Evolutionary conservation across 2,329 filamentous ascomycete species (phyloP).

Genomic region (Trematosphaeria pertusa): DNA sequence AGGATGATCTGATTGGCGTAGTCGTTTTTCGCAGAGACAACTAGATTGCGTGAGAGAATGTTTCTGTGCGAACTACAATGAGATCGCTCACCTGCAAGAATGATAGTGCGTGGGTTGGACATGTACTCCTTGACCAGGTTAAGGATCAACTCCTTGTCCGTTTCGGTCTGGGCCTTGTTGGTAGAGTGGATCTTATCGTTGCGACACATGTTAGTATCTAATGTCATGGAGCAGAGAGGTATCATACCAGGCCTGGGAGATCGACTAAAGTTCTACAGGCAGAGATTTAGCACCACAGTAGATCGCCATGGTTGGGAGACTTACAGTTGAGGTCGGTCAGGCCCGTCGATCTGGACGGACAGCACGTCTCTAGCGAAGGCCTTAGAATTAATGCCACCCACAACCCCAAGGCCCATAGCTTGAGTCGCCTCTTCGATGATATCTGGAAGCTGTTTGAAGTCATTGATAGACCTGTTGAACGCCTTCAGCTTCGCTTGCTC

Average conservation of each 20-base stretch:
- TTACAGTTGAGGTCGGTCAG: conserved; percentile 40
- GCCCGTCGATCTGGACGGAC: conserved; percentile 52
- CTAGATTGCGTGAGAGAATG: no score
- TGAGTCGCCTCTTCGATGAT: conserved; percentile 62
- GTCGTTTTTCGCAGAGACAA: conserved; percentile 50
- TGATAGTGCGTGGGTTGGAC: conserved; percentile 35
- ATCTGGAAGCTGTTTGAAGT: conserved; percentile 52
- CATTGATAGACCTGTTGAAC: conserved; percentile 45
- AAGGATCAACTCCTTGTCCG: conserved; percentile 31
- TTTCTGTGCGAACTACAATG: no score
- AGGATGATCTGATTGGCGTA: conserved; percentile 66
- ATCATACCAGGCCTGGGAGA: conserved; percentile 57
- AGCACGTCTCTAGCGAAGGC: conserved; percentile 53
- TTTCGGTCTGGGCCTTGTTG: conserved; percentile 29
- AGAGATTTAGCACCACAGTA: no score
- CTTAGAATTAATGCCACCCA: conserved; percentile 20
- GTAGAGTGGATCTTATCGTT: conserved; percentile 48
- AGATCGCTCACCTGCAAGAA: conserved; percentile 23
- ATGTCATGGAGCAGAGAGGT: no score
- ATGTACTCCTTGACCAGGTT: conserved; percentile 36
- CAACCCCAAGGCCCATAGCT: conserved; percentile 54
- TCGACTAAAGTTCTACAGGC: conserved; percentile 52
- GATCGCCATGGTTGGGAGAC: conserved; percentile 27
- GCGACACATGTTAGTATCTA: no score
- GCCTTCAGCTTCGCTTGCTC: conserved; percentile 42